phyloP scores from a whole-genome alignment of 208 protist genomes.

The Crithidia sp. region DNA sequence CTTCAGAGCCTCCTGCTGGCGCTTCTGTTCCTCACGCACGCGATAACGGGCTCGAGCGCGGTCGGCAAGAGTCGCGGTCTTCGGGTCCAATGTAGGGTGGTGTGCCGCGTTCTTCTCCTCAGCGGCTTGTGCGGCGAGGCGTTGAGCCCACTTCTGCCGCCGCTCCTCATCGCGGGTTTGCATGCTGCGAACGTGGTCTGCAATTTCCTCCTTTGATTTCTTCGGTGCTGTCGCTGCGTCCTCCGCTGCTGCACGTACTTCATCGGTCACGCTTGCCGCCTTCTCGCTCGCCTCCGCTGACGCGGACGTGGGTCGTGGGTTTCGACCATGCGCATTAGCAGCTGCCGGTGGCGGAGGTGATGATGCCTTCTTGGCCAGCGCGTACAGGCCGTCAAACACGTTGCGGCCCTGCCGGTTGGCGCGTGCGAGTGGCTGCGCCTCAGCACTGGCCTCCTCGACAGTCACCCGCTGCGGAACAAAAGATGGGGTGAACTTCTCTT shows the following conservation, averaged over 20 bases:
- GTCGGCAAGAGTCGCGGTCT: constrained; percentile 38
- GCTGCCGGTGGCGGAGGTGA: not conserved
- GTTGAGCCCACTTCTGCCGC: constrained; percentile 19
- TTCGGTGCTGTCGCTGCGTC: not conserved
- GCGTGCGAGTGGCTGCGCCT: not conserved
- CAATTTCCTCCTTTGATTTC: constrained; percentile 24
- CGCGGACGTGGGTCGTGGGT: not conserved
- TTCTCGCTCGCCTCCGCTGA: too few species aligned
- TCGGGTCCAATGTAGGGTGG: constrained; percentile 21
- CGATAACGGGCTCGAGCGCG: constrained; percentile 34
- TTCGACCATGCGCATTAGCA: not conserved
- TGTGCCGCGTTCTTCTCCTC: constrained; percentile 11
- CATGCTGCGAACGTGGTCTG: constrained; percentile 28
- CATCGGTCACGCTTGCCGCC: too few species aligned
- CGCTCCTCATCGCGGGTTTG: constrained; percentile 36
- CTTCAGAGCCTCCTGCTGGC: not conserved
- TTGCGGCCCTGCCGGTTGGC: not conserved
- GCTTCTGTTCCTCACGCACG: constrained; percentile 13
- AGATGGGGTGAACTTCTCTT: constrained; percentile 24
- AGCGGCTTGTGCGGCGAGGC: constrained; percentile 6
- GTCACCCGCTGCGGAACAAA: constrained; percentile 26
- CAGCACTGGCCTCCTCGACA: not conserved
- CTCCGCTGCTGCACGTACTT: not conserved
- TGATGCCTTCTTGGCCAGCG: not conserved
- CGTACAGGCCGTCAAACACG: constrained; percentile 20